Base-by-base conservation (phyloP, 164 flowering plant species). In the Euptelea pleiosperma region DNA sequence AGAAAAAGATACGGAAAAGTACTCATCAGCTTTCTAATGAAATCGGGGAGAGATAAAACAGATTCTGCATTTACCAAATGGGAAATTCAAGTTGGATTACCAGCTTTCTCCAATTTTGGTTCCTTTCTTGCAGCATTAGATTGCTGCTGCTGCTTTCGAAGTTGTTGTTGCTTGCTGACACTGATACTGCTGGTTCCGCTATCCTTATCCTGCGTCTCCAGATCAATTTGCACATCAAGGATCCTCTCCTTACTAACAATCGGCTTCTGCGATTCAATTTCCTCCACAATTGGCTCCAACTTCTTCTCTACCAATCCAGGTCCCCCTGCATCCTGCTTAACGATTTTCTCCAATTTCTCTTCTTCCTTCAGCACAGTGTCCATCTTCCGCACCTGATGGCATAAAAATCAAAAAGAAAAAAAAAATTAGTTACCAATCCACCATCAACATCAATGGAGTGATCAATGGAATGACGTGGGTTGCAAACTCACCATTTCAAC, bases 161-260 rank as follows among this genome's bases (percentile, higher is more conserved):
- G 30, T 19, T 55, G 73, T 30, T 34, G 71, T 42, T 52, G 61
- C 14, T 40, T 57, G 52, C 49, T 64, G 66, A 28, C 58, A 71
- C 51, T 64, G 65, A 15, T 46, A 72, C 51, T 64, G 77, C 67
- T 62, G 60, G 11, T 52, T 55, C 49, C 71, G 34, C 51, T 48
- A 42, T 79, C 79, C 34, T 62, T 68, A 30, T 74, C 84, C 50
- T 69, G 69, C 61, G 74, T 87, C 63, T 83, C 94, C 61, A 78
- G 69, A 68, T 86, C 89, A 51, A 80, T 66, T 46, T 76, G 81
- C 22, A 82, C 80, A 41, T 84, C 84, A 35, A 74, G 68, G 37
- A 43, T 70, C 67, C 74, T 72, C 53, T 72, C 87, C 29, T 75
- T 77, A 46, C 19, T 51, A 19, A 41, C 54, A 54, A 48, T 53